Base-by-base conservation (phyloP, 2,329 filamentous ascomycete genomes). In the Pezicula radicicola region DNA sequence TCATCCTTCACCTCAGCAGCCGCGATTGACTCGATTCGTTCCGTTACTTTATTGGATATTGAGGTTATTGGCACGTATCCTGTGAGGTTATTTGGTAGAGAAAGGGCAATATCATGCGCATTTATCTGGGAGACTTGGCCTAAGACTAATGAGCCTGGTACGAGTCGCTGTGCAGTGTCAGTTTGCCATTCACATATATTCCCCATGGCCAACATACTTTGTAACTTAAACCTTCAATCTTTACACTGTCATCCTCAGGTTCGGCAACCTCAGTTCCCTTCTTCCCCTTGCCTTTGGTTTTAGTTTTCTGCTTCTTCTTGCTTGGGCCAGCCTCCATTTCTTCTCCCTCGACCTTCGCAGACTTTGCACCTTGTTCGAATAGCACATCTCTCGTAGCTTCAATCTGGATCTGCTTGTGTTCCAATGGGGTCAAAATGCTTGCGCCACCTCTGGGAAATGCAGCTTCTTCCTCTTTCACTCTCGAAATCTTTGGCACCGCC, bases 351-450 rank as follows among this genome's bases (percentile, higher is more conserved):
- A 63, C 57, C 50, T 74, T 75, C 27, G 71, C 66, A 41, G 73
- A 71, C 51, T 78, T 77, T 47, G 75, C 72, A 45, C 81, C 82
- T 60, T 87, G 80, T 62, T 97, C 94, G 67, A 93, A 94, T 37
- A 95, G 75, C 39, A 92, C 94, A 75, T 99, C 94, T 62, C 88
- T 86, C 66, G 89, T 94, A 43, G 94, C 94, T 71, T 97, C 88
- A 53, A 95, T 87, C 64, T 94, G 88, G 57, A 99, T 97, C 71
- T 97, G 91, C 74, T 96, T 97, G 68, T 95, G 89, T 70, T 99
- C 94, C 48, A 99, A 76, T 18, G 94, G 92, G 2, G 94, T 97
- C 67, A 99, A 75, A 48, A 96, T 79, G 66, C 90, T 95, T 49
- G 85, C 93, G 41, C 94, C 95, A 51, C 94, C 94, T 78, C 94